Evolutionary conservation across 306 rosid genomes (phyloP).

Genomic region (Cicer pinnatifidum): DNA sequence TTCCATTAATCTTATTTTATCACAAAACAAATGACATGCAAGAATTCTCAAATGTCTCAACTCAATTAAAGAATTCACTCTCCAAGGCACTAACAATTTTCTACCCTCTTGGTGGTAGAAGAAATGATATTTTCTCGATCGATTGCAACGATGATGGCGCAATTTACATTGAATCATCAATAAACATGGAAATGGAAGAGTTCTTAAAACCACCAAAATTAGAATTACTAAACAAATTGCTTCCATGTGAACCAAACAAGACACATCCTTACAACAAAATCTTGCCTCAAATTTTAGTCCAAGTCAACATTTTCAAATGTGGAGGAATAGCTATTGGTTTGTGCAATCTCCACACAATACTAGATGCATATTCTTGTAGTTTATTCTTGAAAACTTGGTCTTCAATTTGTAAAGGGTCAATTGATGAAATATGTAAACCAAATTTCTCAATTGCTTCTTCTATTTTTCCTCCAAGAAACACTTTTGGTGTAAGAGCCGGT

Average conservation of each 20-base stretch:
- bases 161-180: conserved; percentile 50
- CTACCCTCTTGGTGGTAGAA: conserved; percentile 61
- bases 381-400: conserved; percentile 54
- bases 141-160: conserved; percentile 57
- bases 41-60: conserved; percentile 29
- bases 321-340: conserved; percentile 61
- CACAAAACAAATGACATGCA: conserved; percentile 13
- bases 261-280: conserved; percentile 24
- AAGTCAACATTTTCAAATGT: conserved; percentile 60
- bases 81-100: conserved; percentile 51
- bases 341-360: conserved; percentile 51
- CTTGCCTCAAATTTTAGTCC: conserved; percentile 50
- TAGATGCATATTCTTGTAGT: conserved; percentile 50
- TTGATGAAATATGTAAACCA: conserved; percentile 36
- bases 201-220: conserved; percentile 48
- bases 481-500: conserved; percentile 32
- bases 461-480: conserved; percentile 52
- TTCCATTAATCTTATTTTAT: conserved; percentile 49
- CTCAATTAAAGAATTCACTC: conserved; percentile 50
- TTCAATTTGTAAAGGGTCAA: conserved; percentile 36
- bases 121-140: conserved; percentile 40
- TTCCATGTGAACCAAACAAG: conserved; percentile 53
- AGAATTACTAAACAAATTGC: conserved; percentile 45
- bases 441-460: conserved; percentile 43
- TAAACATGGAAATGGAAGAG: conserved; percentile 47